Evolutionary conservation across 352 stramenopile genomes (phyloP), one percentile per base, ranked within the genome.

Genomic region (Pythium periplocum): DNA sequence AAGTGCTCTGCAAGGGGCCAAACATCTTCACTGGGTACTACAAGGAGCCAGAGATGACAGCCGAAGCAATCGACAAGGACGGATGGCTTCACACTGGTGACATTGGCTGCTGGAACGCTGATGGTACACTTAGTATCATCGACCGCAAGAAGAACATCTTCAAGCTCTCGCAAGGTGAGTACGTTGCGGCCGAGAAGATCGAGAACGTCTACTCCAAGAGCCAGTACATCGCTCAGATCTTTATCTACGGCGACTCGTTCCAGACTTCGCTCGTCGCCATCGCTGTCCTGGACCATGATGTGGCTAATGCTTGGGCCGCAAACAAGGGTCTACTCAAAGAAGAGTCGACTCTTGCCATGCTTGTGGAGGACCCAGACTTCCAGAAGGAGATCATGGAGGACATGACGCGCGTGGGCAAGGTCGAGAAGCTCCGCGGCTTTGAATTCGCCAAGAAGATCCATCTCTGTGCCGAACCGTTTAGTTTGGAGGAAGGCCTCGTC

Each of bases 61-160:
- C 60, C 1, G 88, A 96, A 55, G 86, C 83, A 2, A 83, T 98
- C 43, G 90, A 98, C 53, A 69, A 67, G 9, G 84, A 86, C 30
- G 93, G 91, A 9, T 98, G 87, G 83, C 97, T 98, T 59, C 89
- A 98, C 66, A 98, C 93, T 1, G 96, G 96, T 40, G 96, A 98
- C 61, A 82, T 98, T 42, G 96, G 90, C 30, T 73, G 75, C 7
- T 96, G 98, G 66, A 98, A 98, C 63, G 75, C 82, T 4, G 77
- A 97, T 56, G 88, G 87, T 35, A 90, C 75, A 48, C 64, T 97
- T 35, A 80, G 78, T 48, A 93, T 97, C 53, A 78, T 90, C 35
- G 82, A 90, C 59, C 73, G 79, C 45, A 90, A 90, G 73, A 93
- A 96, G 65, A 95, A 96, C 73, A 90, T 96, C 66, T 95, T 96